phyloP scores from a whole-genome alignment of 2,329 filamentous ascomycete species.

The Cercospora sp. region DNA sequence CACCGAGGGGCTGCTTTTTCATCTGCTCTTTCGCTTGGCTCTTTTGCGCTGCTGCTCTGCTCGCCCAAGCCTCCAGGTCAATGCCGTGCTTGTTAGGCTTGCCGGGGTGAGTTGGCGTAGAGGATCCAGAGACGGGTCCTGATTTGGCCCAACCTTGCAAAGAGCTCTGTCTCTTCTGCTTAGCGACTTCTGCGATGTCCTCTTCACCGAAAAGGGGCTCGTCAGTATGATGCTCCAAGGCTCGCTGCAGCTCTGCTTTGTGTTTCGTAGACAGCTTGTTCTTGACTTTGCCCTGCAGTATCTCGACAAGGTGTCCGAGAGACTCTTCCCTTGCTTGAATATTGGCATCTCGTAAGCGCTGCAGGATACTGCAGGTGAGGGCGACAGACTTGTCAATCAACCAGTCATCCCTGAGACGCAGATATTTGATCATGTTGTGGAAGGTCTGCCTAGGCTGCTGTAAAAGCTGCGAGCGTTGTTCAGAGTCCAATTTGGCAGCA shows the following conservation, averaged over 20 bases:
- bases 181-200: conserved; percentile 28
- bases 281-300: conserved; percentile 61
- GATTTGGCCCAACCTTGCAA: conserved; percentile 45
- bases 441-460: conserved; percentile 65
- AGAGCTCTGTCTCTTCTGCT: conserved; percentile 44
- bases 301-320: conserved; percentile 63
- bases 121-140: conserved; percentile 24
- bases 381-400: conserved; percentile 79
- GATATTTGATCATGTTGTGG: conserved; percentile 72
- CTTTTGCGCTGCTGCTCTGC: conserved; percentile 24
- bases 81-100: conserved; percentile 35
- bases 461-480: conserved; percentile 50
- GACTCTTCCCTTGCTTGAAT: conserved; percentile 66
- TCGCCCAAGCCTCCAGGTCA: conserved; percentile 31
- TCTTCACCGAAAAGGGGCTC: conserved; percentile 28
- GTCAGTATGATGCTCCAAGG: conserved; percentile 57
- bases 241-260: conserved; percentile 73
- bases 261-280: conserved; percentile 82
- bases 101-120: conserved; percentile 27
- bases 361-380: conserved; percentile 80
- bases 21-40: conserved; percentile 20
- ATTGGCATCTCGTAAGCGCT: conserved; percentile 73
- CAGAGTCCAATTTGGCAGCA: conserved; percentile 62
- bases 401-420: conserved; percentile 84
- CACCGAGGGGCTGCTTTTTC: conserved; percentile 38